Evolutionary conservation across 2,329 filamentous ascomycete genomes (phyloP), one percentile per base, ranked within the genome.

Genomic region (Didymella pinodella): DNA sequence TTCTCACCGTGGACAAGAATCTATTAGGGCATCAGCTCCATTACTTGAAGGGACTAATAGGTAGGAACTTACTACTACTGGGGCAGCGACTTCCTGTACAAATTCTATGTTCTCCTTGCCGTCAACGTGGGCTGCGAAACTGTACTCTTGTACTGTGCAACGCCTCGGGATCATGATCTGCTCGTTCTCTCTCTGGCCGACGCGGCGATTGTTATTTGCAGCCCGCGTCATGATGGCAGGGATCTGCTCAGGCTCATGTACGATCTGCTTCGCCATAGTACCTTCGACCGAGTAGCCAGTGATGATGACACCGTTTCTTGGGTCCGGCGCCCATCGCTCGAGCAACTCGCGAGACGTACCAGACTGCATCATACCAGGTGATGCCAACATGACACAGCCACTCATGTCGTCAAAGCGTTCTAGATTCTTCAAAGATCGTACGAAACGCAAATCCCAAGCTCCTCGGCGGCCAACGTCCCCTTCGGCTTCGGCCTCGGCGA

Each of bases 221-320:
- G 67, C 64, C 47, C 73, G 58, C 61, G 89, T 92, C 89, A 97
- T 98, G 70, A 98, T 90, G 0, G 94, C 94, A 59, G 93, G 93
- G 57, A 99, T 98, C 70, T 93, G 89, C 61, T 97, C 93, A 0
- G 95, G 95, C 74, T 98, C 95, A 66, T 94, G 92, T 80, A 98
- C 90, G 63, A 99, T 91, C 69, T 95, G 88, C 77, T 97, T 94
- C 3, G 93, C 95, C 94, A 99, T 98, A 0, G 95, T 99, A 6
- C 95, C 95, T 78, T 99, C 95, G 7, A 99, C 94, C 61, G 93
- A 97, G 80, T 99, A 99, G 74, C 95, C 95, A 0, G 95, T 99
- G 77, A 99, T 97, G 68, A 99, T 91, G 43, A 99, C 92, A n/a
- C 94, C 95, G 72, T 99, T 99, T 77, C 95, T 93, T 63, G 95